Percentiles rank a stretch among this genome's conserved stretches.
phyloP scores from a whole-genome alignment of 2,329 filamentous ascomycete species.

The Camillea tinctor region DNA sequence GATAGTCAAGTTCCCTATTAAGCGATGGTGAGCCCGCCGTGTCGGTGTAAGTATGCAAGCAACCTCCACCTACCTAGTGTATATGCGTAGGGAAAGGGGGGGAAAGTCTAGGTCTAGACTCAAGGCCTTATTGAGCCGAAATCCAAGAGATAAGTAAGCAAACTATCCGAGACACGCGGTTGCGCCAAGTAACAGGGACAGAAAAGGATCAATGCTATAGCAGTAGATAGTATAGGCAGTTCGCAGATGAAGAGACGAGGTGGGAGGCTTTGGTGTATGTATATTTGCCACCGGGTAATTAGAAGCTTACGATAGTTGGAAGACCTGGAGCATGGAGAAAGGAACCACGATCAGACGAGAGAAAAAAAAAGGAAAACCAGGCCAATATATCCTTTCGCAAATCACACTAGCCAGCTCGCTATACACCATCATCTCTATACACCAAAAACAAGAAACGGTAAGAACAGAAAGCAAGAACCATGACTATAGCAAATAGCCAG shows the following conservation, averaged over 20 bases:
- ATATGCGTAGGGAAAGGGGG: too few species aligned
- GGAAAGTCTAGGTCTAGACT: too few species aligned
- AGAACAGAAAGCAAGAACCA: neutral
- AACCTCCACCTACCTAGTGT: neutral
- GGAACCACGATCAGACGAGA: neutral
- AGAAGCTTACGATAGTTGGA: neutral
- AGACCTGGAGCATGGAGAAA: neutral
- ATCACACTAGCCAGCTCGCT: too few species aligned
- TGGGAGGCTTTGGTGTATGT: neutral
- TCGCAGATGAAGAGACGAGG: too few species aligned
- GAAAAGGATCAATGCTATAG: too few species aligned
- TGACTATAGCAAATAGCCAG: neutral
- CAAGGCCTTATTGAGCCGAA: neutral
- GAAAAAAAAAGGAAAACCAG: neutral
- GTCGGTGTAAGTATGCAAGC: neutral
- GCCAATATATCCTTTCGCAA: neutral
- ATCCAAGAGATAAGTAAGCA: neutral
- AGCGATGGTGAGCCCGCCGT: neutral
- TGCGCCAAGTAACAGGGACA: neutral
- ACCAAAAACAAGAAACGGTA: too few species aligned
- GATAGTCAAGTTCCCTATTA: neutral
- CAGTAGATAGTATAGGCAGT: too few species aligned
- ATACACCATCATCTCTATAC: too few species aligned
- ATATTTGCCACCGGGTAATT: neutral
- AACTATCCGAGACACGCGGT: neutral